Conservation (phyloP, 2,329 filamentous ascomycete genomes). For the Cladosporium colombiae region DNA sequence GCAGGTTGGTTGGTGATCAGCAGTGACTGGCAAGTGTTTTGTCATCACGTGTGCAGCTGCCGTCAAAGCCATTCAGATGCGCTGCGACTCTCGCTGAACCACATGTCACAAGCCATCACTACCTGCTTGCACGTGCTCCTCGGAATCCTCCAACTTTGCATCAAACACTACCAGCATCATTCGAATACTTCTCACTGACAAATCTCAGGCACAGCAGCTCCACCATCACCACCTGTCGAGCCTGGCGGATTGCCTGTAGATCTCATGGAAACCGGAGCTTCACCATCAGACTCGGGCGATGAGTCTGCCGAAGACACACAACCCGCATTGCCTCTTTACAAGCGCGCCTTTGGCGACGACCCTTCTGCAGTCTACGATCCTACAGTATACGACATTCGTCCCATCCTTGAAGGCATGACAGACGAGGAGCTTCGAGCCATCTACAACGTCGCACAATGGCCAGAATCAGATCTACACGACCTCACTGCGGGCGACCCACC, state of each 20-base stretch:
- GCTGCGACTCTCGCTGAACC: not conserved
- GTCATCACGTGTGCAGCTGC: not conserved
- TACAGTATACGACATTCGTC: constrained; percentile 88
- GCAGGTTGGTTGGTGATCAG: not conserved
- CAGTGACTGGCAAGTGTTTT: not conserved
- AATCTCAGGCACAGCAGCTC: constrained; percentile 27
- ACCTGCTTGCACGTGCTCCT: not conserved
- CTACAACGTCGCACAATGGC: constrained; percentile 83
- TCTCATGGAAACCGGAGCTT: constrained; percentile 64
- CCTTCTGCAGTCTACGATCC: constrained; percentile 89
- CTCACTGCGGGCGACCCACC: constrained; percentile 86
- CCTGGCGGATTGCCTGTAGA: constrained; percentile 34
- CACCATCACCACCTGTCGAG: constrained; percentile 36
- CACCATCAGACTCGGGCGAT: constrained; percentile 56
- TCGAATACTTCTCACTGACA: not conserved
- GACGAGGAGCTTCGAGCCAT: constrained; percentile 86
- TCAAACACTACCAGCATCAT: not conserved
- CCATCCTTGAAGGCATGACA: constrained; percentile 71
- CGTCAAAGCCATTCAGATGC: not conserved
- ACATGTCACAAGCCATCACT: not conserved
- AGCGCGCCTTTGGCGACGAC: constrained; percentile 83
- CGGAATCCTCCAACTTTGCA: not conserved
- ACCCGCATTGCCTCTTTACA: constrained; percentile 67
- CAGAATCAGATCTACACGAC: constrained; percentile 75
- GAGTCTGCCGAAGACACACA: constrained; percentile 56